Percentiles rank a stretch among this genome's conserved stretches.
phyloP scores from a whole-genome alignment of 805 yeast genomes.

The Jamesozyma lodderae region DNA sequence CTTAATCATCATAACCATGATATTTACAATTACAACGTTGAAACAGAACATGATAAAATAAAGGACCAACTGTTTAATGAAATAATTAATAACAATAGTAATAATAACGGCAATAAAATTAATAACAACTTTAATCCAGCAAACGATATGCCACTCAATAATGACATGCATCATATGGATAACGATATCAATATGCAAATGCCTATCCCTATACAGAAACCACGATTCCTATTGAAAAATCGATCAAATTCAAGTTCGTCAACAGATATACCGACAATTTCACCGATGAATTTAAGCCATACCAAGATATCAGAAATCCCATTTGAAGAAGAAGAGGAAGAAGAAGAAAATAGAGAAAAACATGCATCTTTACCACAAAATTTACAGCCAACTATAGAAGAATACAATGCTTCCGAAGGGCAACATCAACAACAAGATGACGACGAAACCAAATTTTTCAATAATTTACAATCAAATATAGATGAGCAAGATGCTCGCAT shows the following conservation, averaged over 20 bases:
- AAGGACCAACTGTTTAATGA: slow-evolving; percentile 3
- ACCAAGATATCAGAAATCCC: slow-evolving; percentile 22
- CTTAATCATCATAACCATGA: neutral
- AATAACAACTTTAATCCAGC: neutral
- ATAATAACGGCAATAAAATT: neutral
- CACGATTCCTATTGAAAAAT: slow-evolving; percentile 20
- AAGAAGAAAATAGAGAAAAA: slow-evolving; percentile 1
- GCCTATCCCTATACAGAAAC: slow-evolving; percentile 4
- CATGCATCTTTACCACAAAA: no score
- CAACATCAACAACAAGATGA: slow-evolving; percentile 4
- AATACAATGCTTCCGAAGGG: neutral
- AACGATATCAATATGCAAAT: no score
- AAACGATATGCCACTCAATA: slow-evolving; percentile 1
- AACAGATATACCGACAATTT: neutral
- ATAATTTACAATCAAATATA: slow-evolving; percentile 22
- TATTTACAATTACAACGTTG: neutral
- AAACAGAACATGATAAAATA: neutral
- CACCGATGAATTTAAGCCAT: slow-evolving; percentile 1
- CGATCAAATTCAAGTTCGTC: slow-evolving; percentile 13
- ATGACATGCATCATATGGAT: neutral
- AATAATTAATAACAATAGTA: slow-evolving; percentile 1
- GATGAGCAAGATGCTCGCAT: slow-evolving; percentile 27
- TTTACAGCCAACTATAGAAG: neutral
- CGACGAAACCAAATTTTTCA: slow-evolving; percentile 7
- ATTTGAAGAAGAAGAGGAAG: slow-evolving; percentile 14